Evolutionary conservation across 495 filamentous ascomycete genomes (phyloP), one percentile per base, ranked within the genome.

Genomic region (Daldinia concentrica): DNA sequence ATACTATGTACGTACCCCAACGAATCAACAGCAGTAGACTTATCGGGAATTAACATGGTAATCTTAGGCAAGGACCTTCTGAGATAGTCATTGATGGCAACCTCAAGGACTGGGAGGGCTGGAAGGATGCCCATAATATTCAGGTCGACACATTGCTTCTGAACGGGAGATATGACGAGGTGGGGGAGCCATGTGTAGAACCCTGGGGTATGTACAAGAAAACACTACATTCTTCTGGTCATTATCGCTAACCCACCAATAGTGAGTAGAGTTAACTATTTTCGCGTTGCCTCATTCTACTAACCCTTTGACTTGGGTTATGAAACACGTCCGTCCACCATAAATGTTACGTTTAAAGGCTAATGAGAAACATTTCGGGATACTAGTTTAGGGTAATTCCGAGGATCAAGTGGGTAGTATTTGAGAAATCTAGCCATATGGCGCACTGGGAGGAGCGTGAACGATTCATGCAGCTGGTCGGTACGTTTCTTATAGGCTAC

Each of bases 151-250:
- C 73, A 12, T 58, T 88, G 43, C 74, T 88, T 6, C 73, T 85
- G 27, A 88, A 88, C 64, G 85, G 85, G 1, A 69, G 76, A 12
- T 83, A 84, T 48, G 86, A 88, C 60, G 82, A 85, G 62, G 82
- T 80, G 6, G 77, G 79, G 50, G 83, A 86, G 43, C 52, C 76
- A 15, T 75, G 74, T n/a, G 73, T 82, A 1, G 71, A 73, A 19
- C 64, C 64, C 24, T 86, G 79, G 55, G 55, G 55, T 58, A 58
- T 6, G 55, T 58, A 37, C 26, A 32, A 55, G 14, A 55, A 32
- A 12, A 55, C 15, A 30, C 30, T 55, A 32, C n/a, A n/a, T 1
- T 55, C 14, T 24, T 36, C 6, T 39, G 9, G 17, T 17, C 0
- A 22, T 1, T 6, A 24, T 14, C 8, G 30, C 30, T 37, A 48